These are phyloP conservation scores for Phytopythium helicoides DNA, from an alignment of 352 stramenopile genomes.

Conservation along the genomic window DNA sequence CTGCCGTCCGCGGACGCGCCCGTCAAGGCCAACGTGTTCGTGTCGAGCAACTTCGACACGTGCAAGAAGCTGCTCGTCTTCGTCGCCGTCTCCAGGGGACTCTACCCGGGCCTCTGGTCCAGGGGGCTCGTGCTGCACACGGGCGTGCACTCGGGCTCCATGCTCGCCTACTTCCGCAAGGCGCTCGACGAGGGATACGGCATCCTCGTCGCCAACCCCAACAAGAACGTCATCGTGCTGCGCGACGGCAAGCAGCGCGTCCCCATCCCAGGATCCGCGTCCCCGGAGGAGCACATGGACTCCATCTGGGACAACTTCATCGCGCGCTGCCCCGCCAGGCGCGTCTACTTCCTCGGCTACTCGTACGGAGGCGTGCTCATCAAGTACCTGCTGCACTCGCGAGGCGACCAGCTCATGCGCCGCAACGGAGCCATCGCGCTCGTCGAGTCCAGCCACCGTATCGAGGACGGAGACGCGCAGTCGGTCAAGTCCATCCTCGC, in stretches of 20 bases:
- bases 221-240: conserved; percentile 71
- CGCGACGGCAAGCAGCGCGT: conserved; percentile 74
- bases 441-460: conserved; percentile 82
- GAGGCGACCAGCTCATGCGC: conserved; percentile 80
- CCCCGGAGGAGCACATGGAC: conserved; percentile 88
- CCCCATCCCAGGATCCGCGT: conserved; percentile 80
- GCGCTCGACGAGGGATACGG: conserved; percentile 80
- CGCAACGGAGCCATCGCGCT: conserved; percentile 77
- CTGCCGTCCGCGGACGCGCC: conserved; percentile 64
- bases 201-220: conserved; percentile 81
- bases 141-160: conserved; percentile 70
- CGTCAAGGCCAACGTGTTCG: conserved; percentile 84
- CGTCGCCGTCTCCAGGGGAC: conserved; percentile 74
- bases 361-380: conserved; percentile 75
- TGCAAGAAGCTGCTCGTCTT: conserved; percentile 85
- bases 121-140: conserved; percentile 81
- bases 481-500: conserved; percentile 71
- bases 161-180: conserved; percentile 81
- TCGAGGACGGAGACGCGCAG: conserved; percentile 70
- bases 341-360: conserved; percentile 80
- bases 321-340: conserved; percentile 30
- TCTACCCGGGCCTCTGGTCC: conserved; percentile 85
- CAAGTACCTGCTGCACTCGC: conserved; percentile 75
- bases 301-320: conserved; percentile 87
- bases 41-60: conserved; percentile 77